Percentiles rank a stretch among this genome's conserved stretches.
Evolutionary conservation across 2,329 filamentous ascomycete genomes (phyloP).

Genomic region (Penicillium sclerotigenum): DNA sequence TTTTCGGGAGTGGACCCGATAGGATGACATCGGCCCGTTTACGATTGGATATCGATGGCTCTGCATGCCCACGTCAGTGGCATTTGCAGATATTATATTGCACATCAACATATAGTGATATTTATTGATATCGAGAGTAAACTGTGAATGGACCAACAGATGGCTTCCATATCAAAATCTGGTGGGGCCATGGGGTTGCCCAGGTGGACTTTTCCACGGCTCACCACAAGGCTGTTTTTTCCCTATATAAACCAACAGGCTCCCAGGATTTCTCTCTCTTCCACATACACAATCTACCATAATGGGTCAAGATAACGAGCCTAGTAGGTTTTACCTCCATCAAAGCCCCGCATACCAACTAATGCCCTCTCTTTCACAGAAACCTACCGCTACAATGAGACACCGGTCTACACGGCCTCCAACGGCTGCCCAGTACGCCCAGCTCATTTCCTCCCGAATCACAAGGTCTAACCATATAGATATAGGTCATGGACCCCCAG

Average conservation of each 20-base stretch:
- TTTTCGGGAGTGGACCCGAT: background rate
- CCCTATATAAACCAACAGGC: background rate
- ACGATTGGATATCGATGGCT: background rate
- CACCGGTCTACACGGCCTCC: constrained; percentile 58
- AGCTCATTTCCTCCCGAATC: background rate
- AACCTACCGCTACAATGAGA: constrained; percentile 55
- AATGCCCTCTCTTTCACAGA: constrained; percentile 20
- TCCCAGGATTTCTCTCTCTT: background rate
- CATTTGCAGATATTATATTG: background rate
- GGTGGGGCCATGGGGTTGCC: constrained; percentile 1
- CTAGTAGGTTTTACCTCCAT: constrained; percentile 21
- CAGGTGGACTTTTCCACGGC: background rate
- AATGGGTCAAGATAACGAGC: constrained; percentile 40
- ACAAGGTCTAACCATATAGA: constrained; percentile 4
- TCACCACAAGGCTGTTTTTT: background rate
- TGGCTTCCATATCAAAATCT: background rate
- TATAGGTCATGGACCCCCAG: constrained; percentile 51
- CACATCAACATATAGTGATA: background rate
- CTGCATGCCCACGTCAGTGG: background rate
- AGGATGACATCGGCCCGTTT: background rate
- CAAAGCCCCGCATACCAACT: background rate
- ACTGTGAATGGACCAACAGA: constrained; percentile 5
- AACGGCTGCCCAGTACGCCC: constrained; percentile 52
- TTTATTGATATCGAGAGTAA: constrained; percentile 7
- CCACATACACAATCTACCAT: constrained; percentile 13